phyloP scores from a whole-genome alignment of 768 basidiomycete genomes.

The Boletus rufocinnamomeus region DNA sequence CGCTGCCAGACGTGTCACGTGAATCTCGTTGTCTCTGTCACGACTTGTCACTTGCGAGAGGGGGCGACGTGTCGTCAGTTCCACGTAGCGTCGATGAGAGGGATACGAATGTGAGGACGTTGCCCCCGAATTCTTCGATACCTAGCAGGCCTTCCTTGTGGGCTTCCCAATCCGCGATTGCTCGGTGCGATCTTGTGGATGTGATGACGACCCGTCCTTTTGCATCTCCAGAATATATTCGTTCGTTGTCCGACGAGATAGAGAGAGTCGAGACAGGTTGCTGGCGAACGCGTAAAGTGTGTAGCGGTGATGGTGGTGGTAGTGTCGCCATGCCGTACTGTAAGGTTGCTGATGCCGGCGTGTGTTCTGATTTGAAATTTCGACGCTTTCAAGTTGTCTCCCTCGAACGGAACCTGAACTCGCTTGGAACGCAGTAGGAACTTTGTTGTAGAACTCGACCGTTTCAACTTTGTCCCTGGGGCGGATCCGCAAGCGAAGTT shows the following conservation, averaged over 20 bases:
- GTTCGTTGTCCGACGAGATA: conserved; percentile 71
- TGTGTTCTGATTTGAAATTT: too few relatives aligned
- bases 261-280: conserved; percentile 59
- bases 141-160: conserved; percentile 79
- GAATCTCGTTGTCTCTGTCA: conserved; percentile 83
- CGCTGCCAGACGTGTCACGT: conserved; percentile 73
- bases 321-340: conserved; percentile 13
- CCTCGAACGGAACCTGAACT: too few relatives aligned
- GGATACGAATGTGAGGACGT: conserved; percentile 75
- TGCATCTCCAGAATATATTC: conserved; percentile 85
- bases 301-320: conserved; percentile 60
- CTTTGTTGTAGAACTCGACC: too few relatives aligned
- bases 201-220: conserved; percentile 77
- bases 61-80: background rate
- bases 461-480: too few relatives aligned
- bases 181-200: conserved; percentile 76
- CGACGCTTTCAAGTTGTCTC: too few relatives aligned
- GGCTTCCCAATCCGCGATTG: conserved; percentile 73
- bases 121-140: conserved; percentile 68
- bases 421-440: too few relatives aligned
- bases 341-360: too few relatives aligned
- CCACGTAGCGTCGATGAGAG: background rate
- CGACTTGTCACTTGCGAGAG: conserved; percentile 52
- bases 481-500: too few relatives aligned
- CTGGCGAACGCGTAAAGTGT: conserved; percentile 74